These are phyloP conservation scores for Saccharomyces eubayanus DNA, from an alignment of 805 yeast genomes.

Conservation along the genomic window DNA sequence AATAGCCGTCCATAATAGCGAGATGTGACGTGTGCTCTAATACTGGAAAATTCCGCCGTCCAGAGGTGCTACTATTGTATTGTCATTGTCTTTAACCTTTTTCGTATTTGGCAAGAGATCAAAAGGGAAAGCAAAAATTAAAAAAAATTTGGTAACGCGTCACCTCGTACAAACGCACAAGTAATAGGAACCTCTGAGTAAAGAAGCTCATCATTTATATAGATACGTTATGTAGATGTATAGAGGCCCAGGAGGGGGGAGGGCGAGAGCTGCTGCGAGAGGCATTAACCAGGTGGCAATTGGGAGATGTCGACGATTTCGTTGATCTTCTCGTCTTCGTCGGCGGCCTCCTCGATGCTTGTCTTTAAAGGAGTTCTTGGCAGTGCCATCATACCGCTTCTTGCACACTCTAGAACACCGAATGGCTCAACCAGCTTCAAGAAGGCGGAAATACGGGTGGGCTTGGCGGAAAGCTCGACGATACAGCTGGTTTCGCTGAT, in stretches of 20 bases:
- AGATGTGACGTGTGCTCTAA: neutral
- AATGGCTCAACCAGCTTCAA: conserved; percentile 88
- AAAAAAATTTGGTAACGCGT: neutral
- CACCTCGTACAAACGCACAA: neutral
- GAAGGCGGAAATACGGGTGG: conserved; percentile 78
- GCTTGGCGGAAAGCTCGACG: conserved; percentile 91
- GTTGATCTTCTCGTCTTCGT: conserved; percentile 41
- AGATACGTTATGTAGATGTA: neutral
- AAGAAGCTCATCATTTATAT: neutral
- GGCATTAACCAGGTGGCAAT: conserved; percentile 83
- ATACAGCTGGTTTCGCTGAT: conserved; percentile 89
- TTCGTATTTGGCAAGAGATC: neutral
- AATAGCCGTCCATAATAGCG: conserved; percentile 44
- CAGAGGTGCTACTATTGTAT: neutral
- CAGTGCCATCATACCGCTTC: conserved; percentile 98
- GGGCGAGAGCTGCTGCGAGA: neutral
- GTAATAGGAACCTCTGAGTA: neutral
- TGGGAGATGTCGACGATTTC: conserved; percentile 80
- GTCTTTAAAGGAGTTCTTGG: conserved; percentile 85
- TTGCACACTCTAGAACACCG: conserved; percentile 90
- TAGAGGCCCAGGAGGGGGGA: neutral
- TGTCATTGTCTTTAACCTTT: neutral
- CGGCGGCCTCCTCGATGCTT: conserved; percentile 44
- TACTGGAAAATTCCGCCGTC: neutral
- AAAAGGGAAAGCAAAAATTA: neutral